phyloP scores from a whole-genome alignment of 2,329 filamentous ascomycete genomes.

The Colletotrichum coccodes region DNA sequence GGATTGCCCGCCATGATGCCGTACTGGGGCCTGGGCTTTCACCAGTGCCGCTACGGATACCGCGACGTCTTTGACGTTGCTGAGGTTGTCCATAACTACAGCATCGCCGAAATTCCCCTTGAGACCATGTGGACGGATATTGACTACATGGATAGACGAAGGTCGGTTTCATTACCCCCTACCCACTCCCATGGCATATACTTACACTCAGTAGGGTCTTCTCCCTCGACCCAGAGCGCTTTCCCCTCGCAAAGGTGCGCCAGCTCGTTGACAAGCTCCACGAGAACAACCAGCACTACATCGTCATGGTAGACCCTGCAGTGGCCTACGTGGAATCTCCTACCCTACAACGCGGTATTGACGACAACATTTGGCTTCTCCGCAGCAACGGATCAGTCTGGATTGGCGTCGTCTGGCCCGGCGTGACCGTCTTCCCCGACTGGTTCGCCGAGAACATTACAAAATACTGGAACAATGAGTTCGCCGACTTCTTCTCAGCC shows the following conservation, averaged over 20 bases:
- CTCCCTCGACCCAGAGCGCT: slow-evolving; percentile 71
- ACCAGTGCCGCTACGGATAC: slow-evolving; percentile 74
- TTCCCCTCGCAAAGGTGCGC: slow-evolving; percentile 69
- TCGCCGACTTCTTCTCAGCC: slow-evolving; percentile 71
- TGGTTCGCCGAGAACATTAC: slow-evolving; percentile 77
- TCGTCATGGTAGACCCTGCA: slow-evolving; percentile 83
- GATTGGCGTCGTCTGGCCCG: slow-evolving; percentile 81
- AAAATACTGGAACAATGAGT: slow-evolving; percentile 76
- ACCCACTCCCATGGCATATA: not conserved
- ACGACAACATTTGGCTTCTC: slow-evolving; percentile 58
- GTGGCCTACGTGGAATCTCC: slow-evolving; percentile 60
- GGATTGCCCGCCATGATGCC: slow-evolving; percentile 70
- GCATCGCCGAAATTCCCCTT: slow-evolving; percentile 70
- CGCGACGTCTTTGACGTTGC: slow-evolving; percentile 72
- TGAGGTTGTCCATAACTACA: slow-evolving; percentile 76
- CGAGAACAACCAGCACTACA: slow-evolving; percentile 72
- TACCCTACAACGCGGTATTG: slow-evolving; percentile 51
- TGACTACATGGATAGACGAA: slow-evolving; percentile 47
- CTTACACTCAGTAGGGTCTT: slow-evolving; percentile 58
- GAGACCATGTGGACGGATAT: slow-evolving; percentile 74
- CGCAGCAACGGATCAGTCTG: slow-evolving; percentile 65
- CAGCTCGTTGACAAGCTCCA: slow-evolving; percentile 76
- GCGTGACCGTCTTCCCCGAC: slow-evolving; percentile 77
- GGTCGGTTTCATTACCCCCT: not conserved
- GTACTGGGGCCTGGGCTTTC: slow-evolving; percentile 71